phyloP scores from a whole-genome alignment of 768 basidiomycete species.

The Tylopilus subfusipes region DNA sequence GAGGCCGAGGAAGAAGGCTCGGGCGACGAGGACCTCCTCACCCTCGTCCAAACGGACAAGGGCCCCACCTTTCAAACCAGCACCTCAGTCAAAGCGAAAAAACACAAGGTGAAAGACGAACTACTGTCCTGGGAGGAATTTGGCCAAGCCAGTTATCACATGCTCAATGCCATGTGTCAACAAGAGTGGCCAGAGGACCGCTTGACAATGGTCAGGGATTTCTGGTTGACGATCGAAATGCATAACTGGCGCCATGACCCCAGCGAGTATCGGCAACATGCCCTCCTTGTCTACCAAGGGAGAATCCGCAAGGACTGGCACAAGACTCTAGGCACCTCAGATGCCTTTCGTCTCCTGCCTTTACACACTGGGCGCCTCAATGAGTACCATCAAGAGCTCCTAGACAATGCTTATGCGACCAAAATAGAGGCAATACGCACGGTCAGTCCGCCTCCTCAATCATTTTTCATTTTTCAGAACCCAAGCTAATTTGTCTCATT shows the following conservation, averaged over 20 bases:
- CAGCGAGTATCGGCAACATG: neutral
- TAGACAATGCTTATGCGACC: too few species aligned
- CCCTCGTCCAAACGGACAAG: too few species aligned
- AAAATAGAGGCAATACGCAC: too few species aligned
- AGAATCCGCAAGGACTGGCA: too few species aligned
- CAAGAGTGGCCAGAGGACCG: too few species aligned
- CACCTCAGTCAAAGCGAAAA: neutral
- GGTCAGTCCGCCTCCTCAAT: neutral
- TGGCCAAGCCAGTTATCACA: neutral
- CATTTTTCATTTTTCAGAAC: too few species aligned
- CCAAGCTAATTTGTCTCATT: too few species aligned
- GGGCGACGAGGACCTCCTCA: neutral
- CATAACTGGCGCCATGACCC: neutral
- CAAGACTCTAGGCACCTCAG: too few species aligned
- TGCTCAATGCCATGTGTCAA: neutral
- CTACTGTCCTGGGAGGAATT: neutral
- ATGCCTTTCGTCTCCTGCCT: too few species aligned
- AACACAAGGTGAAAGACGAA: neutral
- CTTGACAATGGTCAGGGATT: fast-evolving
- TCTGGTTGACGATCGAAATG: neutral
- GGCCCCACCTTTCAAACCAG: neutral
- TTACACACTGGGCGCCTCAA: too few species aligned
- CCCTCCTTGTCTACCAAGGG: too few species aligned
- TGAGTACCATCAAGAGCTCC: neutral
- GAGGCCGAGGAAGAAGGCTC: neutral